A percentile compares a stretch with the other conserved stretches of the same genome.
These are phyloP conservation scores for Stagonosporopsis tanaceti DNA, from an alignment of 2,329 filamentous ascomycete species.

Conservation along the genomic window DNA sequence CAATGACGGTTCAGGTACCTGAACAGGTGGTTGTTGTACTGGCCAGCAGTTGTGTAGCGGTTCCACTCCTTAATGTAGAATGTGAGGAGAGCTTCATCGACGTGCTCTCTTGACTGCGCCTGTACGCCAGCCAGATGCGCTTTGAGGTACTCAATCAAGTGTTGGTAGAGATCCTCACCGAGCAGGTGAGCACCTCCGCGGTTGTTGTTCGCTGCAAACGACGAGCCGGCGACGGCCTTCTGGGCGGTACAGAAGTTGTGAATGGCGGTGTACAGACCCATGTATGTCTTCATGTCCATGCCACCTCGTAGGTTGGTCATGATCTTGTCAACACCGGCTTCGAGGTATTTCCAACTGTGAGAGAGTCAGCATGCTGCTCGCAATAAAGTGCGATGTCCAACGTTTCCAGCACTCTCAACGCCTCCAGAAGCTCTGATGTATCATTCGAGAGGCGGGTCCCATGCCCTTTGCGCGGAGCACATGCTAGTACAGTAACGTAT, in stretches of 20 bases:
- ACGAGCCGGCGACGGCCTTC: conserved; percentile 76
- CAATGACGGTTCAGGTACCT: conserved; percentile 96
- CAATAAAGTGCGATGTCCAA: background rate
- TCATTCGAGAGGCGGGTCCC: background rate
- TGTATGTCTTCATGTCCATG: conserved; percentile 95
- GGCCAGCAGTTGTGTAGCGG: conserved; percentile 92
- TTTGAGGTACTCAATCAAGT: conserved; percentile 85
- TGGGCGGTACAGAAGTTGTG: conserved; percentile 99
- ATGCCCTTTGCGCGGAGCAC: background rate
- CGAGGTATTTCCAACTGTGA: conserved; percentile 86
- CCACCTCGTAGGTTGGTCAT: conserved; percentile 93
- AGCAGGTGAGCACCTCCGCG: conserved; percentile 91
- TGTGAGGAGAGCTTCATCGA: conserved; percentile 85
- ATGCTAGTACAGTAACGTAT: background rate
- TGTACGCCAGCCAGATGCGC: conserved; percentile 77
- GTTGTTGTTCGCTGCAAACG: conserved; percentile 62
- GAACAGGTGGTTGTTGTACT: conserved; percentile 98
- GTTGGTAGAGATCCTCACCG: conserved; percentile 94
- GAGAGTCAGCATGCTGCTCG: conserved; percentile 20
- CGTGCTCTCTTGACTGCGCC: conserved; percentile 76
- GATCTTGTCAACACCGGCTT: conserved; percentile 87
- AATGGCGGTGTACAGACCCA: conserved; percentile 96
- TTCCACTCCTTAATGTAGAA: conserved; percentile 99
- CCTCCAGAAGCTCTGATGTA: background rate
- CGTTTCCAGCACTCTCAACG: background rate